Conservation (phyloP, 306 rosid species). For the Rosa chinensis region DNA sequence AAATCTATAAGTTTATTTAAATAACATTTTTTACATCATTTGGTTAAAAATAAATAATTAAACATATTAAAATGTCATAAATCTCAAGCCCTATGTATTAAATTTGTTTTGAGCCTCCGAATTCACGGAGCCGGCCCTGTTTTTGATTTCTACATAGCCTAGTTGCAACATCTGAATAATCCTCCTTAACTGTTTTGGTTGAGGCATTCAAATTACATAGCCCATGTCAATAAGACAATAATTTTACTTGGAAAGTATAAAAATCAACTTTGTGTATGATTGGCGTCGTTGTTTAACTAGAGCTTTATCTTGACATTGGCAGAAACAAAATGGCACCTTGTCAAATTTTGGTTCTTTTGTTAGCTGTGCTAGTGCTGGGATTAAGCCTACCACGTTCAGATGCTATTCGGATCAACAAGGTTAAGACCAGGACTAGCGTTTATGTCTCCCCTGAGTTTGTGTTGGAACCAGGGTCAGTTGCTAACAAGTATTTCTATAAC, state of each 20-base stretch:
- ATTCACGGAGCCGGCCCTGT: too few relatives aligned
- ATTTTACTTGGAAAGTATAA: not conserved
- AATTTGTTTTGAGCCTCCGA: too few relatives aligned
- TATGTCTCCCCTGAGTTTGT: slow-evolving; percentile 60
- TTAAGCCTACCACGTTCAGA: slow-evolving; percentile 29
- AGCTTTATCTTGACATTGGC: slow-evolving; percentile 17
- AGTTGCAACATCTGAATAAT: not conserved
- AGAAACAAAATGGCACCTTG: slow-evolving; percentile 39
- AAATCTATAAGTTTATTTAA: too few relatives aligned
- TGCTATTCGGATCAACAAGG: slow-evolving; percentile 24
- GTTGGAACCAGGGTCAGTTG: slow-evolving; percentile 64
- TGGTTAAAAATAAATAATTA: too few relatives aligned
- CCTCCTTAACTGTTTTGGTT: not conserved
- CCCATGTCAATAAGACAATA: not conserved
- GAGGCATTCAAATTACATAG: not conserved
- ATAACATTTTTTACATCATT: too few relatives aligned
- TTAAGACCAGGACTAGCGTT: slow-evolving; percentile 41
- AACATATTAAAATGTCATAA: too few relatives aligned
- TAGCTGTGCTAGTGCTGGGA: slow-evolving; percentile 32
- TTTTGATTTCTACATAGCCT: not conserved
- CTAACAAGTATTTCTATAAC: slow-evolving; percentile 30
- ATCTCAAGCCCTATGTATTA: too few relatives aligned
- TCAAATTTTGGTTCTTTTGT: slow-evolving; percentile 20
- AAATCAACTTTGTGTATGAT: not conserved
- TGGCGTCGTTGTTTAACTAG: not conserved